Base-by-base conservation (phyloP, 768 basidiomycete genomes). In the Psilocybe tampanensis region DNA sequence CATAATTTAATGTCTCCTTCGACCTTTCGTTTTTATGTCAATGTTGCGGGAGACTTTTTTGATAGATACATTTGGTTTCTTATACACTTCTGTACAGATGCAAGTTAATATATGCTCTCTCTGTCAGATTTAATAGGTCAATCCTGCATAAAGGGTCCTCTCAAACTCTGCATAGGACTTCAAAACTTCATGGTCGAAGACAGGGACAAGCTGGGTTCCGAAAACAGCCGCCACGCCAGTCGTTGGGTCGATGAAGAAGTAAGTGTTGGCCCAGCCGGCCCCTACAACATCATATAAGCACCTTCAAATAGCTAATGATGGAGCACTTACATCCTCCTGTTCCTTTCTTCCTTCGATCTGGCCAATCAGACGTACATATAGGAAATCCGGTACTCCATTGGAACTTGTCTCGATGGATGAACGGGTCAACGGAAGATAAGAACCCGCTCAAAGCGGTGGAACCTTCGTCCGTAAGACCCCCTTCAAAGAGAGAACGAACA, bases 261-360 rank as follows among this genome's bases (percentile, higher is more conserved):
- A 67, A 1, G 75, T 74, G 19, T 67, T 67, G 15, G 73, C 73
- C 70, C 70, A 76, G n/a, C 74, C 74, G 19, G 52, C 64, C 73
- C 73, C 73, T 73, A n/a, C 6, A n/a, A 17, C 17, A 24, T 5
- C 4, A 47, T 47, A 26, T 26, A 17, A 32, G 13, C 13, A 13
- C 47, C 18, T 2, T 23, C 4, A 48, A 8, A 48, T 17, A 6
- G 11, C 8, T 5, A 24, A 26, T 15, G 9, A 29, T 29, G 29
- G 9, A 29, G 17, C 18, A 66, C 73, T 56, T 49, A 74, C 74
- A 75, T 32, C 66, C 67, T 7, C 61, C 73, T 2, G 71, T 68
- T n/a, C 68, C 69, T 43, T 69, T 70, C 58, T 60, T 70, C 19
- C 73, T 64, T 36, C 61, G 62, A 4, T 65, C 67, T 3, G 66